Conservation (phyloP, 2,329 filamentous ascomycete species). For the Claviceps africana region DNA sequence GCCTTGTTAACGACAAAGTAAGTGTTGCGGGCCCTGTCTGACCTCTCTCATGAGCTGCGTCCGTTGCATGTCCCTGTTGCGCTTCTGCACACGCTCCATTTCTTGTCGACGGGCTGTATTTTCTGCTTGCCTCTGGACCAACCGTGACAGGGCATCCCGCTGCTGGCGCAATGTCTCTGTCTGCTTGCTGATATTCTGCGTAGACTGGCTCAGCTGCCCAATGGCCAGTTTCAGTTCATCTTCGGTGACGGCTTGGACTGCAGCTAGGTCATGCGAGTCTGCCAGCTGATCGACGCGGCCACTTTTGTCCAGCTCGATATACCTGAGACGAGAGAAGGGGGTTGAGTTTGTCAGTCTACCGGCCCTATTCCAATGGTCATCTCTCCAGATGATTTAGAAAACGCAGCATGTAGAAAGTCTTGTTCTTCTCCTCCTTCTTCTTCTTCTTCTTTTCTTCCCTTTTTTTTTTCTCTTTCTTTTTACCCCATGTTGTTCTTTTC, state of each 20-base stretch:
- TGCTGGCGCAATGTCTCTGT: conserved; percentile 47
- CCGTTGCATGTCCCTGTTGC: conserved; percentile 22
- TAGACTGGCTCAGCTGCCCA: conserved; percentile 49
- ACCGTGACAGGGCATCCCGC: conserved; percentile 41
- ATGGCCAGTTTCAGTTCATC: conserved; percentile 48
- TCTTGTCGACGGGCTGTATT: conserved; percentile 15
- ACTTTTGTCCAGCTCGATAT: conserved; percentile 31
- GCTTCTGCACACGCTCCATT: conserved; percentile 15
- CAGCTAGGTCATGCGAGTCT: conserved; percentile 29
- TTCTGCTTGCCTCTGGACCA: conserved; percentile 28
- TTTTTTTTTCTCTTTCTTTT: too few relatives aligned
- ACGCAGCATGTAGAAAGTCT: neutral
- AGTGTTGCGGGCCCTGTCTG: conserved; percentile 6
- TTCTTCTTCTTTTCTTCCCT: too few relatives aligned
- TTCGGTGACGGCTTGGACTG: conserved; percentile 39
- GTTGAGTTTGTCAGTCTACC: neutral
- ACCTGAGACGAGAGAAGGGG: conserved; percentile 23
- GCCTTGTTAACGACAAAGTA: neutral
- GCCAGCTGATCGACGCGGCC: conserved; percentile 34
- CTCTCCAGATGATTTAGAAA: neutral
- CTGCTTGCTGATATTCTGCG: conserved; percentile 49
- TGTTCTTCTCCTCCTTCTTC: neutral
- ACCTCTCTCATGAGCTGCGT: conserved; percentile 30
- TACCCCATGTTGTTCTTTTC: too few relatives aligned
- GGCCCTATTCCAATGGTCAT: neutral